Percentiles rank a stretch among this genome's conserved stretches.
Evolutionary conservation across 495 filamentous ascomycete genomes (phyloP).

Genomic region (Bacidia gigantensis): DNA sequence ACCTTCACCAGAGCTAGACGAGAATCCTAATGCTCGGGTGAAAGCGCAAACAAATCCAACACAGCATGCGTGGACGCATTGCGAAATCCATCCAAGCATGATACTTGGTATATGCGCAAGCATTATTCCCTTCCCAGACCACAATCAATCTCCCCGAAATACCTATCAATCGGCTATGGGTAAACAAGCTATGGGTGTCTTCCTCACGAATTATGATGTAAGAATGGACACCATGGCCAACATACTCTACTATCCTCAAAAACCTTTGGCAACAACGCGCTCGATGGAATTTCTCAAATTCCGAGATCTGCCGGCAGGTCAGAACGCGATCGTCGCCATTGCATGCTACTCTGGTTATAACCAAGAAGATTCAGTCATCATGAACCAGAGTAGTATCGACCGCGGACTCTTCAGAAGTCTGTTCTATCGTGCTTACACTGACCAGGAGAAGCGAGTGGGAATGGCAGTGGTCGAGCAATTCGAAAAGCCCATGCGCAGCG

Average conservation of each 20-base stretch:
- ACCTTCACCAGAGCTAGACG: constrained; percentile 38
- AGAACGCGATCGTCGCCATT: constrained; percentile 98
- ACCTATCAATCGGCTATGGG: constrained; percentile 99
- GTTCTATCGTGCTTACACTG: constrained; percentile 93
- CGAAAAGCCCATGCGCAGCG: constrained; percentile 79
- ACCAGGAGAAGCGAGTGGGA: constrained; percentile 87
- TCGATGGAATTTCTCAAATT: constrained; percentile 99
- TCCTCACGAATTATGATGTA: constrained; percentile 86
- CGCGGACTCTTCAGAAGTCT: constrained; percentile 93
- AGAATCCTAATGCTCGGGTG: constrained; percentile 62
- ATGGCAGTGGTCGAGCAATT: constrained; percentile 81
- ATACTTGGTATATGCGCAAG: constrained; percentile 94
- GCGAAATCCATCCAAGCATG: constrained; percentile 99
- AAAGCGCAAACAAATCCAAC: constrained; percentile 69
- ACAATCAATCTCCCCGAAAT: constrained; percentile 97
- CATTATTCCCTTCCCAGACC: constrained; percentile 99
- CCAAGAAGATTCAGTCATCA: constrained; percentile 99
- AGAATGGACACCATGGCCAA: constrained; percentile 99
- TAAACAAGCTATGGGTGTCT: constrained; percentile 99
- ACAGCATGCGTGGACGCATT: constrained; percentile 87
- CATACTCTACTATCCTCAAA: constrained; percentile 97
- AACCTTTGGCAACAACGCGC: constrained; percentile 86
- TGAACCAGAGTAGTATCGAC: constrained; percentile 99
- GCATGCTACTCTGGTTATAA: constrained; percentile 98
- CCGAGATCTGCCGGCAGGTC: constrained; percentile 88